phyloP scores from a whole-genome alignment of 2,329 filamentous ascomycete species.

The Alternaria alternata region DNA sequence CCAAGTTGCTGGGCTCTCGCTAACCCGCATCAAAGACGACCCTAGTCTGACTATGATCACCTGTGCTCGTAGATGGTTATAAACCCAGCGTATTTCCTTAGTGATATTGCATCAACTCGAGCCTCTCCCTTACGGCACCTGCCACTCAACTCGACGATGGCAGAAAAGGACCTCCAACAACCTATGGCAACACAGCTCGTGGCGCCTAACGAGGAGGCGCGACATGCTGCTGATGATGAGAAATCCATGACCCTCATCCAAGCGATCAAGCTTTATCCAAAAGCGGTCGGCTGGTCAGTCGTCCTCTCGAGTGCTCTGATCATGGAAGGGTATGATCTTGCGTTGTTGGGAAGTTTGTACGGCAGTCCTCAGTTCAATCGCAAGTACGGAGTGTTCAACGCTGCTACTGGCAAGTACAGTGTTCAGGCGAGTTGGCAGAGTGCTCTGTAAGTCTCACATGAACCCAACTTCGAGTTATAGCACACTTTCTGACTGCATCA shows the following conservation, averaged over 20 bases:
- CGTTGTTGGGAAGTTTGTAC: conserved; percentile 79
- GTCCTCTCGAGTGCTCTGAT: conserved; percentile 85
- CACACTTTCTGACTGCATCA: conserved; percentile 3
- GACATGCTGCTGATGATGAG: conserved; percentile 54
- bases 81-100: conserved; percentile 10
- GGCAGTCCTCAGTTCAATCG: conserved; percentile 55
- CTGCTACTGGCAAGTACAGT: conserved; percentile 47
- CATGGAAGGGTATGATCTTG: conserved; percentile 89
- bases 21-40: conserved; percentile 21
- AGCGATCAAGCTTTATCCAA: conserved; percentile 81
- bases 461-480: neutral
- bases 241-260: conserved; percentile 67
- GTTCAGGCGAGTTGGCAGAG: conserved; percentile 56
- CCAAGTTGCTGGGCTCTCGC: conserved; percentile 18
- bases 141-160: conserved; percentile 23
- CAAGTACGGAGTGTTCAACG: conserved; percentile 51
- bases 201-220: conserved; percentile 37
- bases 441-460: conserved; percentile 42
- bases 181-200: conserved; percentile 21
- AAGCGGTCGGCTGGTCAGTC: conserved; percentile 82
- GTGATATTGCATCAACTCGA: neutral
- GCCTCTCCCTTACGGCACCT: neutral
- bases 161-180: conserved; percentile 28
- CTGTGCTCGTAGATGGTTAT: conserved; percentile 21
- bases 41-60: conserved; percentile 25